A percentile compares a stretch with the other conserved stretches of the same genome.
phyloP scores from a whole-genome alignment of 306 rosid genomes.

The Leucaena leucocephala region DNA sequence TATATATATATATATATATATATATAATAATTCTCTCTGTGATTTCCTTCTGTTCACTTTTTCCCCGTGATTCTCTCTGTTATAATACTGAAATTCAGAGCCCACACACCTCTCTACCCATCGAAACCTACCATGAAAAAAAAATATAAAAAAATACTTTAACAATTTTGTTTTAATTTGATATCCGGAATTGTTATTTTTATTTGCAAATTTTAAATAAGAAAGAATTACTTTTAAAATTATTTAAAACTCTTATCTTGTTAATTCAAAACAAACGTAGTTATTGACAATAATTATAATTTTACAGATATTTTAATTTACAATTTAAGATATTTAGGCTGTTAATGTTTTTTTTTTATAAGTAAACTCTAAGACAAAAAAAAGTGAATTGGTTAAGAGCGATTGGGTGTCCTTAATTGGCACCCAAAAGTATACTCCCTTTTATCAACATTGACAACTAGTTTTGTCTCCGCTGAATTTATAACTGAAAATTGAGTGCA shows the following conservation, averaged over 20 bases:
- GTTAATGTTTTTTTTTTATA: background rate
- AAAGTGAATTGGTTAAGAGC: slow-evolving; percentile 35
- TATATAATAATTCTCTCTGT: too few species aligned
- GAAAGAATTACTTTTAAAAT: background rate
- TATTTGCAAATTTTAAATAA: too few species aligned
- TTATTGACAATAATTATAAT: background rate
- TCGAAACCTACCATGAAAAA: background rate
- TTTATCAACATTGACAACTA: slow-evolving; percentile 50
- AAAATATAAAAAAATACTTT: too few species aligned
- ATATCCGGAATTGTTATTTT: background rate
- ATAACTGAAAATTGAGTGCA: slow-evolving; percentile 24
- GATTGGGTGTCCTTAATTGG: slow-evolving; percentile 30
- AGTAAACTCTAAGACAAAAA: slow-evolving; percentile 11
- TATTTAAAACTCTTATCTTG: too few species aligned
- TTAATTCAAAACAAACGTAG: background rate
- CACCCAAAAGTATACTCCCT: slow-evolving; percentile 43
- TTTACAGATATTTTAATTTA: background rate
- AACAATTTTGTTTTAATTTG: too few species aligned
- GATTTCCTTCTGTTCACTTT: background rate
- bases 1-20: too few species aligned
- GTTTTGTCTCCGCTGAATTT: slow-evolving; percentile 43
- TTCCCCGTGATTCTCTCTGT: slow-evolving; percentile 37
- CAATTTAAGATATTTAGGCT: background rate
- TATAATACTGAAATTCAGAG: slow-evolving; percentile 47
- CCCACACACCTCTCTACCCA: slow-evolving; percentile 36